Evolutionary conservation across 2,329 filamentous ascomycete genomes (phyloP).

Genomic region (Alternaria atra): DNA sequence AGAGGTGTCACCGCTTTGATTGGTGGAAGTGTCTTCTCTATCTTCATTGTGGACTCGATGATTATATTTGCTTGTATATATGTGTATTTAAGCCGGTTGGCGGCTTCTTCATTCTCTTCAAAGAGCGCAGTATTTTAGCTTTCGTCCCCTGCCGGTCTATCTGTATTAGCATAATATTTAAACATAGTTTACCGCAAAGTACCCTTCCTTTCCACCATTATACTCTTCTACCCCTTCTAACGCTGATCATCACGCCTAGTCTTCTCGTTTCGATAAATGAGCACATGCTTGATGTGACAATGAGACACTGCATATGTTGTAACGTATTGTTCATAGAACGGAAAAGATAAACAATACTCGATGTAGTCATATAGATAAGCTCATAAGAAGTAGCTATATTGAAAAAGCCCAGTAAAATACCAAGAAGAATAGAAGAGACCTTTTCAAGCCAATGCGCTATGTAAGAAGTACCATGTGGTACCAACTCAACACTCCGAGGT

Average conservation of each 20-base stretch:
- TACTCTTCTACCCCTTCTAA: not conserved
- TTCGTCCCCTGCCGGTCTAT: not conserved
- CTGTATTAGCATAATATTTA: not conserved
- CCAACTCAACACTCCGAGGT: not conserved
- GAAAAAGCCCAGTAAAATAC: not conserved
- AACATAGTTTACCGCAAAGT: not conserved
- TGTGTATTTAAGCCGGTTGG: not conserved
- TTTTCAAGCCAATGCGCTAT: not conserved
- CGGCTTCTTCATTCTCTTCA: not conserved
- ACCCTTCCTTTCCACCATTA: not conserved
- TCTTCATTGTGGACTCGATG: not conserved
- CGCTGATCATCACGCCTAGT: not conserved
- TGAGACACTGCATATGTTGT: not conserved
- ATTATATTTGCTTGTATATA: not conserved
- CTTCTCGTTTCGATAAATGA: not conserved
- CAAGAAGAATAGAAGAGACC: not conserved
- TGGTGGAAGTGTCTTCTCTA: not conserved
- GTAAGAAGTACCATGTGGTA: not conserved
- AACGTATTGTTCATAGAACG: not conserved
- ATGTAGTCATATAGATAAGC: not conserved
- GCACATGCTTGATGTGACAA: not conserved
- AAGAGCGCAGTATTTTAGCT: not conserved
- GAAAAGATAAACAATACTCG: not conserved
- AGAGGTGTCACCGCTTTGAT: conserved; percentile 15
- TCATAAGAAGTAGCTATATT: not conserved